Conservation (phyloP, 768 basidiomycete species). For the Lepiota subincarnata region DNA sequence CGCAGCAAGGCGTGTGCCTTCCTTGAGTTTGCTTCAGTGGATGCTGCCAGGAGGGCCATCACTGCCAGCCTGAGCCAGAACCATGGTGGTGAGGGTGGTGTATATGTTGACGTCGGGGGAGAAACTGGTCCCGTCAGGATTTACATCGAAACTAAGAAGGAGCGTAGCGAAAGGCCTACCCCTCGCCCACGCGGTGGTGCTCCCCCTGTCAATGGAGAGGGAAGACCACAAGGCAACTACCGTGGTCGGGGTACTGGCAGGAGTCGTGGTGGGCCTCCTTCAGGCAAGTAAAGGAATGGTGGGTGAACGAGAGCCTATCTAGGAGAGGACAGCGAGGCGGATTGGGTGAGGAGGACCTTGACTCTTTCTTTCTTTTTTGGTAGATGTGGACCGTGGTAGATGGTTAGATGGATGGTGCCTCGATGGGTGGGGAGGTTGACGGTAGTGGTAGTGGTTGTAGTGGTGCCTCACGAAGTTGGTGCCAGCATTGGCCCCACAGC, state of each 20-base stretch:
- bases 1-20: slow-evolving; percentile 90
- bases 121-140: slow-evolving; percentile 53
- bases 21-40: slow-evolving; percentile 78
- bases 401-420: not conserved
- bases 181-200: slow-evolving; percentile 64
- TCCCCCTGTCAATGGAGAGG: slow-evolving; percentile 47
- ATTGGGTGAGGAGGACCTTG: not conserved
- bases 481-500: not conserved
- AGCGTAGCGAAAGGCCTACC: slow-evolving; percentile 79
- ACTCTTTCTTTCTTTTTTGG: not conserved
- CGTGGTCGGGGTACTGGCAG: slow-evolving; percentile 23
- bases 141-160: slow-evolving; percentile 85
- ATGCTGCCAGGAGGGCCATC: slow-evolving; percentile 85
- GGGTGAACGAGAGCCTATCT: not conserved
- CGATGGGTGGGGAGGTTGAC: slow-evolving; percentile 1
- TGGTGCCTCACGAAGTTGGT: not conserved
- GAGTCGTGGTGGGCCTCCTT: slow-evolving; percentile 22
- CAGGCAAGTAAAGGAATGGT: slow-evolving; percentile 6
- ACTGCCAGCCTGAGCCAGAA: slow-evolving; percentile 55
- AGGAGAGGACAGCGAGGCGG: not conserved
- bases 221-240: slow-evolving; percentile 30
- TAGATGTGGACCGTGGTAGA: not conserved
- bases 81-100: slow-evolving; percentile 87
- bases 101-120: slow-evolving; percentile 67
- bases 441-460: not conserved